Base-by-base conservation (phyloP, 768 basidiomycete genomes). In the Boletus tomentosulus region DNA sequence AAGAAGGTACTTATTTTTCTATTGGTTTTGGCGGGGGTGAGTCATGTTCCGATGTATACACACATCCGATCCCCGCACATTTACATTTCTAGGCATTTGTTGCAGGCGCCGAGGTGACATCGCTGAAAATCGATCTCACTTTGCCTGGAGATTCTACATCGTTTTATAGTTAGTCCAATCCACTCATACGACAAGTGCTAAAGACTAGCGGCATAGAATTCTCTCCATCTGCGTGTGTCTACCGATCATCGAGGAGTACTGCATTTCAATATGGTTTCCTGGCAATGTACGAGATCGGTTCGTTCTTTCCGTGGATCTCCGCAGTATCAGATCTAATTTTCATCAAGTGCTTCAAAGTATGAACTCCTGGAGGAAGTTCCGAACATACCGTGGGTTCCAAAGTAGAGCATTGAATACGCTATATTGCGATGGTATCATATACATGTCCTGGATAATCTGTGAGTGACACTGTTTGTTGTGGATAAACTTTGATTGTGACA, bases 401-500 rank as follows among this genome's bases (percentile, higher is more conserved):
- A 66, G 64, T 47, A 55, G 48, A 37, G 16, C 54, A 2, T 37
- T 68, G 44, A 61, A 50, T 37, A 67, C 61, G 9, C 39, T 66
- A 2, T 66, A 66, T 41, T 61, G 63, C 64, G 66, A 63, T 2
- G 66, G 65, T 8, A 65, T 68, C 38, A 19, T 56, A 48, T 66
- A 68, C 16, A 66, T 66, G 63, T 53, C 48, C 41, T 55, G 61
- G 39, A 42, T 61, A 13, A 68, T 65, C 19, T 2, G 65, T 68
- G 28, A 45, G 59, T 2, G 13, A 33, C 6, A 37, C 13, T 6
- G 11, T 51, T 22, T 8, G 9, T 11, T 6, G 6, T 22, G 6
- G 12, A 13, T n/a, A 15, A 16, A 11, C 3, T 10, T 41, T 50
- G 47, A 57, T 46, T 15, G 16, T 19, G 49, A 50, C 22, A 38